A percentile compares a stretch with the other conserved stretches of the same genome.
Evolutionary conservation across 768 basidiomycete genomes (phyloP).

Genomic region (Lactarius sanguifluus): DNA sequence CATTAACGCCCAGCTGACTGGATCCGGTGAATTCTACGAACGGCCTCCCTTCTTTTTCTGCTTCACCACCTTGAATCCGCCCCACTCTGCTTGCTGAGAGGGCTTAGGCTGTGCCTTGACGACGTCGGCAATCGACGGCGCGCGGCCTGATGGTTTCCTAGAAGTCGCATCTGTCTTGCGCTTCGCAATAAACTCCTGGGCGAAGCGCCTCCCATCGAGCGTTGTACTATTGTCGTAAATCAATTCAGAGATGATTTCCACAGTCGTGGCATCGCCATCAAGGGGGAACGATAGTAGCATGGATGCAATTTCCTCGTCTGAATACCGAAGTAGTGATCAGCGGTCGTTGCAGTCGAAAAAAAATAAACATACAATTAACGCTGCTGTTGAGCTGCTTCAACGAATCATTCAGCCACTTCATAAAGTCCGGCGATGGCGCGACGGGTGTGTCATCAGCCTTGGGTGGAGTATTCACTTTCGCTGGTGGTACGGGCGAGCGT

Average conservation of each 20-base stretch:
- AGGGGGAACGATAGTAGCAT: conserved; percentile 95
- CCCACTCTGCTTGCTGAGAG: conserved; percentile 72
- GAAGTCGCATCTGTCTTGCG: conserved; percentile 78
- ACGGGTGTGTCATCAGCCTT: conserved; percentile 63
- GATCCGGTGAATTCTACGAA: conserved; percentile 38
- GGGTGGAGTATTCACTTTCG: conserved; percentile 33
- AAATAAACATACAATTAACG: conserved; percentile 56
- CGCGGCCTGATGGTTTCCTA: conserved; percentile 51
- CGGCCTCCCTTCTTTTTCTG: conserved; percentile 89
- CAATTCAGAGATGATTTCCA: conserved; percentile 92
- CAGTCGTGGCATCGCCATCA: conserved; percentile 77
- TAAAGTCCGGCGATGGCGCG: conserved; percentile 83
- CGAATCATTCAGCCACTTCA: conserved; percentile 86
- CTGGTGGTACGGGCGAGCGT: conserved; percentile 32
- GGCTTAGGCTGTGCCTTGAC: conserved; percentile 86
- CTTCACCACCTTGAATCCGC: conserved; percentile 88
- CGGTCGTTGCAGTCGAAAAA: neutral
- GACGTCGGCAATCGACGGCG: conserved; percentile 80
- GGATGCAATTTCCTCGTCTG: conserved; percentile 94
- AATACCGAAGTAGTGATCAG: conserved; percentile 9
- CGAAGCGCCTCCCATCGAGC: conserved; percentile 92
- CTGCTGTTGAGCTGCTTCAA: conserved; percentile 73
- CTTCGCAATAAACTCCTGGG: conserved; percentile 83
- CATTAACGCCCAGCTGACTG: neutral
- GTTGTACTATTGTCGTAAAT: conserved; percentile 95